Evolutionary conservation across 805 yeast species (phyloP).

Genomic region (Wickerhamia fluorescens): DNA sequence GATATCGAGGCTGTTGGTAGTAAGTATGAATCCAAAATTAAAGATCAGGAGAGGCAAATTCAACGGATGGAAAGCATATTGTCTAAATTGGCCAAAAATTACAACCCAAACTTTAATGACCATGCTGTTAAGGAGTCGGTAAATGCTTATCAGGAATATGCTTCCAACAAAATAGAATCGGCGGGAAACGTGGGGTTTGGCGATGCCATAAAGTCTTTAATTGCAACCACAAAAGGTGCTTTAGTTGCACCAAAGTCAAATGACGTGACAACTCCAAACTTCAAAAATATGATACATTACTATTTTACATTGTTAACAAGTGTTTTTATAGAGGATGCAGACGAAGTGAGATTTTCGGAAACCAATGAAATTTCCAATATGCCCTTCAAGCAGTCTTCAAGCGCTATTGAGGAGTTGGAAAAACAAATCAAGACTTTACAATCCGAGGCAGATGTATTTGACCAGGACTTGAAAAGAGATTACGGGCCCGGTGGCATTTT

Average conservation of each 20-base stretch:
- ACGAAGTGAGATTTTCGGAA: background rate
- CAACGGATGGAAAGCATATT: constrained; percentile 41
- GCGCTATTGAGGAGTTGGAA: constrained; percentile 10
- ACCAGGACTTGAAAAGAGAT: constrained; percentile 18
- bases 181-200: background rate
- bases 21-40: constrained; percentile 2
- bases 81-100: constrained; percentile 43
- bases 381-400: no score
- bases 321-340: background rate
- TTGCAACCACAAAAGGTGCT: constrained; percentile 1
- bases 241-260: background rate
- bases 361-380: constrained; percentile 1
- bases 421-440: constrained; percentile 10
- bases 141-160: constrained; percentile 42
- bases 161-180: constrained; percentile 28
- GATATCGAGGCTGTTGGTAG: constrained; percentile 1
- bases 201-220: constrained; percentile 2
- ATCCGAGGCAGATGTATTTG: constrained; percentile 8
- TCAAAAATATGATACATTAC: constrained; percentile 18
- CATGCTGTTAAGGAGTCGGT: constrained; percentile 76
- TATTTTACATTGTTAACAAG: constrained; percentile 13
- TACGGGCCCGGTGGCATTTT: constrained; percentile 63
- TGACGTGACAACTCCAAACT: constrained; percentile 9
- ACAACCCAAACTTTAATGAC: constrained; percentile 81
- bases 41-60: constrained; percentile 13